Percentiles rank a stretch among this genome's conserved stretches.
Evolutionary conservation across 108 stramenopile species (phyloP).

Genomic region (Stephanodiscus triporus): DNA sequence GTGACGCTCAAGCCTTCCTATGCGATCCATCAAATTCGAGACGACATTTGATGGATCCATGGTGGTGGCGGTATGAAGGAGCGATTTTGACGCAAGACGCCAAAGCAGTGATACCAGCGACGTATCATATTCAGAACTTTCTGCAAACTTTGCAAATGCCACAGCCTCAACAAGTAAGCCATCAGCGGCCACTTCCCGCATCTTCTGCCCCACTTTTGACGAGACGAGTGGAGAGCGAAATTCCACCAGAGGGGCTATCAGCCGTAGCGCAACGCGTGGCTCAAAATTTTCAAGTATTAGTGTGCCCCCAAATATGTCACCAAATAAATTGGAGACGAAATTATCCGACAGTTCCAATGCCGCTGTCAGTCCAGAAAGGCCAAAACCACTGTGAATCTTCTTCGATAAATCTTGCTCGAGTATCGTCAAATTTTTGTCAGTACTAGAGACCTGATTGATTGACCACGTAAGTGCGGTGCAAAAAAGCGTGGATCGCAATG

Average conservation of each 20-base stretch:
- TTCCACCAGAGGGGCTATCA: conserved; percentile 67
- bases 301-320: not conserved
- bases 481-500: conserved; percentile 33
- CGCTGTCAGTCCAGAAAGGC: conserved; percentile 9
- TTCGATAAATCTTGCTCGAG: conserved; percentile 34
- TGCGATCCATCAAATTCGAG: conserved; percentile 41
- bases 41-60: not conserved
- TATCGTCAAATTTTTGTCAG: conserved; percentile 19
- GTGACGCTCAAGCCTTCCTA: conserved; percentile 32
- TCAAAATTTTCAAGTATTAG: conserved; percentile 20
- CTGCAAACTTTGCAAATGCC: conserved; percentile 14
- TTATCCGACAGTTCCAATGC: conserved; percentile 16
- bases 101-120: conserved; percentile 28
- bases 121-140: conserved; percentile 5
- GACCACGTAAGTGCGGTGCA: conserved; percentile 48
- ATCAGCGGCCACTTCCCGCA: conserved; percentile 59
- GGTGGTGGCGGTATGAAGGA: conserved; percentile 28
- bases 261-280: conserved; percentile 67
- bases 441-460: conserved; percentile 28
- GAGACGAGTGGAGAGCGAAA: conserved; percentile 28
- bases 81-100: conserved; percentile 40
- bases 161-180: conserved; percentile 70
- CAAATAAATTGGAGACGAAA: conserved; percentile 18
- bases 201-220: conserved; percentile 33
- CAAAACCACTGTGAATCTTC: not conserved